Conservation (phyloP, 805 yeast genomes). For the Metschnikowia colocasiae region DNA sequence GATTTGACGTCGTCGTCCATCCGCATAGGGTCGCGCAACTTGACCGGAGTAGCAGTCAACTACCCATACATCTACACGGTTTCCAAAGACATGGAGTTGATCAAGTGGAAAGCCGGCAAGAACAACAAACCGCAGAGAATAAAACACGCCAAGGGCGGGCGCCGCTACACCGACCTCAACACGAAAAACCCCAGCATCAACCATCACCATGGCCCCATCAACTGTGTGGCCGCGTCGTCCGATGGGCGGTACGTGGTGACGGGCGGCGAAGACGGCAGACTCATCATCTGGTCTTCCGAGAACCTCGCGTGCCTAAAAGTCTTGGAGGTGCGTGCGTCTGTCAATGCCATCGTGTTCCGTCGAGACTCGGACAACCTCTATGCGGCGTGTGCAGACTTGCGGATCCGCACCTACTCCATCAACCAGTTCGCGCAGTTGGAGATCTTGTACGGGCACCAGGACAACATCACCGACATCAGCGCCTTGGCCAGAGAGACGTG, state of each 20-base stretch:
- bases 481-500: slow-evolving; percentile 86
- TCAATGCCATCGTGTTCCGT: slow-evolving; percentile 72
- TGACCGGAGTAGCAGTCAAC: slow-evolving; percentile 53
- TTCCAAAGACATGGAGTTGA: slow-evolving; percentile 74
- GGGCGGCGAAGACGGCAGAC: slow-evolving; percentile 80
- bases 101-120: slow-evolving; percentile 67
- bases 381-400: slow-evolving; percentile 90
- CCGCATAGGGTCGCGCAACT: slow-evolving; percentile 57
- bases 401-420: slow-evolving; percentile 81
- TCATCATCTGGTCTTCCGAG: slow-evolving; percentile 84
- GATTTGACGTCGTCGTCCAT: slow-evolving; percentile 38
- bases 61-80: slow-evolving; percentile 70
- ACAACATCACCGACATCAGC: slow-evolving; percentile 73
- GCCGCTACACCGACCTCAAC: slow-evolving; percentile 36
- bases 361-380: slow-evolving; percentile 79
- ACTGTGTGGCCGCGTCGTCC: slow-evolving; percentile 76
- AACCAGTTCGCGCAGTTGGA: slow-evolving; percentile 88
- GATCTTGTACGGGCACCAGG: slow-evolving; percentile 93
- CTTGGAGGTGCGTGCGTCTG: slow-evolving; percentile 71
- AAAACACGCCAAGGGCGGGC: slow-evolving; percentile 64
- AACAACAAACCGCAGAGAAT: slow-evolving; percentile 55
- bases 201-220: slow-evolving; percentile 76
- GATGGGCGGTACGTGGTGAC: slow-evolving; percentile 88
- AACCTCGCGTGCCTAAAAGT: slow-evolving; percentile 71
- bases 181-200: slow-evolving; percentile 50